phyloP scores from a whole-genome alignment of 2,329 filamentous ascomycete species.

The Aphanocladium album region DNA sequence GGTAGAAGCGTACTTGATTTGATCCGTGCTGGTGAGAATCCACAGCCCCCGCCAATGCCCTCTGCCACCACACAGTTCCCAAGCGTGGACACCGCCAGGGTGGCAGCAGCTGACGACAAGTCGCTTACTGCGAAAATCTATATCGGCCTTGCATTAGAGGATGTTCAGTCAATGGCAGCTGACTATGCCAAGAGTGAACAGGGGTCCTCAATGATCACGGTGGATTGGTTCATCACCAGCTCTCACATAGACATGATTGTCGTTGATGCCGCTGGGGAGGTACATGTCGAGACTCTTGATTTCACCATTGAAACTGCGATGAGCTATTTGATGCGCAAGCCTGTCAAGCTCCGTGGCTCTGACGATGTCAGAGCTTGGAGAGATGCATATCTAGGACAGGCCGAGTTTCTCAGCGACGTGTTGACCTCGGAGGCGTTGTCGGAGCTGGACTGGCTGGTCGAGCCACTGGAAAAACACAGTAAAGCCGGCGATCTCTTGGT shows the following conservation, averaged over 20 bases:
- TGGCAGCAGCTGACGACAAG: background rate
- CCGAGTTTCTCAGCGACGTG: background rate
- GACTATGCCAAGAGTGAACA: background rate
- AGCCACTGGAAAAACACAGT: background rate
- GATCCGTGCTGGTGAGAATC: background rate
- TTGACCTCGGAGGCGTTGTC: background rate
- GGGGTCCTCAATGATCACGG: background rate
- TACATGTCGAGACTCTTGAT: background rate
- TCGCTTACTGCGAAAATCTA: background rate
- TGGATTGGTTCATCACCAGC: constrained; percentile 2
- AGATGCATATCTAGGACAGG: background rate
- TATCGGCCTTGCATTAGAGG: background rate
- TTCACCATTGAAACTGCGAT: background rate
- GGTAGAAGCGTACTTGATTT: background rate
- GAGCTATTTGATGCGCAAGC: background rate
- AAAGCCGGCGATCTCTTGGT: constrained; percentile 1
- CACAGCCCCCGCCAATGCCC: background rate
- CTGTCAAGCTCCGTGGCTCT: background rate
- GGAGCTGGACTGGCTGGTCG: constrained; percentile 3
- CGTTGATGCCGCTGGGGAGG: background rate
- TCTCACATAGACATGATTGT: constrained; percentile 1
- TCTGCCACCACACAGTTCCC: no score
- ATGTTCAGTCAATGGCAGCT: background rate
- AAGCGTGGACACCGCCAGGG: background rate
- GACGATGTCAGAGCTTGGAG: background rate